These are phyloP conservation scores for Candida palmyrensis DNA, from an alignment of 805 yeast genomes.

Conservation along the genomic window DNA sequence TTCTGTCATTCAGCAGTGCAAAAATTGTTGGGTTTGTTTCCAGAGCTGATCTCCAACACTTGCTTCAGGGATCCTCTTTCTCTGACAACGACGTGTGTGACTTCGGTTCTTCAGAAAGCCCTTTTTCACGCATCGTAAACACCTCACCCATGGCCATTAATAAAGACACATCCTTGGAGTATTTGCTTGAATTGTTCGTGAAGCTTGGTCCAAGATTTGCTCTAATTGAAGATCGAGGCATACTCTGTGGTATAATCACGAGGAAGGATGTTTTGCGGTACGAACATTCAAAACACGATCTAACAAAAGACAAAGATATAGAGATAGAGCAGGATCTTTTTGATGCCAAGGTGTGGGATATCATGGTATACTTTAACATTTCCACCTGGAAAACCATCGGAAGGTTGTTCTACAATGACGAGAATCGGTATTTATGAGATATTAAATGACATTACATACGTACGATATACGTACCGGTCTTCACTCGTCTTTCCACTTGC, in stretches of 20 bases:
- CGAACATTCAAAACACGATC: slow-evolving; percentile 36
- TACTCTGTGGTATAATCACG: slow-evolving; percentile 70
- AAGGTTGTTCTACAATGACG: slow-evolving; percentile 26
- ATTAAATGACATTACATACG: slow-evolving; percentile 1
- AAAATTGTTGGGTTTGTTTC: slow-evolving; percentile 42
- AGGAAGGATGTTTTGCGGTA: slow-evolving; percentile 76
- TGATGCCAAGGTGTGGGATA: slow-evolving; percentile 34
- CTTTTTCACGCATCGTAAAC: slow-evolving; percentile 35
- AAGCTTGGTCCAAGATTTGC: slow-evolving; percentile 77
- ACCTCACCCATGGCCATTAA: slow-evolving; percentile 59
- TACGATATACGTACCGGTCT: background rate
- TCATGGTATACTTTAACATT: slow-evolving; percentile 16
- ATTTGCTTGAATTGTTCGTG: slow-evolving; percentile 62
- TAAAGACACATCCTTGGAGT: slow-evolving; percentile 50
- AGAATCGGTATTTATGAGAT: slow-evolving; percentile 16
- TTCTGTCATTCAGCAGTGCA: slow-evolving; percentile 32
- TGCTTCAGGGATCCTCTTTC: slow-evolving; percentile 15
- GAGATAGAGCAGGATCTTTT: slow-evolving; percentile 14
- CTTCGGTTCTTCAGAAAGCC: slow-evolving; percentile 6
- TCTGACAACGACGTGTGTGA: slow-evolving; percentile 8
- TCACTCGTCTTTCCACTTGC: slow-evolving; percentile 73
- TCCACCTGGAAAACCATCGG: slow-evolving; percentile 21
- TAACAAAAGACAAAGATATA: slow-evolving; percentile 8
- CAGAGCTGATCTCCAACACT: slow-evolving; percentile 34
- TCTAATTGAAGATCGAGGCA: slow-evolving; percentile 56